Conservation (phyloP, 345 rosid species). For the Hibiscus tridactylites region DNA sequence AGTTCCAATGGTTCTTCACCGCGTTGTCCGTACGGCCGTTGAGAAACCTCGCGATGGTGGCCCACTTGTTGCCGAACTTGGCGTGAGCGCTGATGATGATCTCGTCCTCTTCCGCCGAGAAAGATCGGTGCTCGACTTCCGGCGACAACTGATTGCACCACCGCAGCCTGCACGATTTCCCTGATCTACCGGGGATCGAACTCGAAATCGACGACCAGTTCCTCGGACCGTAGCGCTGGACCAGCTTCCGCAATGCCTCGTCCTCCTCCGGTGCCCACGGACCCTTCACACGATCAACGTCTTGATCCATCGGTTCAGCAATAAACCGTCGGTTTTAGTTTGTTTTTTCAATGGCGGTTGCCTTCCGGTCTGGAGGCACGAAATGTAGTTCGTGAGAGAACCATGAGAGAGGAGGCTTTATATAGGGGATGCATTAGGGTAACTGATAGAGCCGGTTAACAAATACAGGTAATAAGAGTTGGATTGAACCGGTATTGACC, state of each 20-base stretch:
- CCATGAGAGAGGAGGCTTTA: background rate
- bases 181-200: conserved; percentile 46
- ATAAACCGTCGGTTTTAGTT: too few species aligned
- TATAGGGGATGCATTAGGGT: conserved; percentile 5
- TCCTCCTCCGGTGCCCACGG: conserved; percentile 66
- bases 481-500: conserved; percentile 8
- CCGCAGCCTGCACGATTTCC: conserved; percentile 57
- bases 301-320: background rate
- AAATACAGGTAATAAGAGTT: conserved; percentile 1
- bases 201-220: conserved; percentile 51
- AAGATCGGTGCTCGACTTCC: conserved; percentile 45
- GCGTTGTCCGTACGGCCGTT: conserved; percentile 56
- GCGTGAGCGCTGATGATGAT: conserved; percentile 43
- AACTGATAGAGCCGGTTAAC: conserved; percentile 25
- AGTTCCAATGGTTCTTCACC: conserved; percentile 63
- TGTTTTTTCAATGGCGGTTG: background rate
- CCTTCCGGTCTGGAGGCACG: background rate
- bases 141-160: conserved; percentile 73
- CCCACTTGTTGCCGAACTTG: conserved; percentile 54
- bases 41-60: conserved; percentile 47
- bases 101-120: conserved; percentile 45
- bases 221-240: conserved; percentile 35
- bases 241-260: conserved; percentile 29
- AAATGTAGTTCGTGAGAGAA: background rate
- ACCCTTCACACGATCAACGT: conserved; percentile 19